Evolutionary conservation across 805 yeast genomes (phyloP).

Genomic region (Candida tibetensis): DNA sequence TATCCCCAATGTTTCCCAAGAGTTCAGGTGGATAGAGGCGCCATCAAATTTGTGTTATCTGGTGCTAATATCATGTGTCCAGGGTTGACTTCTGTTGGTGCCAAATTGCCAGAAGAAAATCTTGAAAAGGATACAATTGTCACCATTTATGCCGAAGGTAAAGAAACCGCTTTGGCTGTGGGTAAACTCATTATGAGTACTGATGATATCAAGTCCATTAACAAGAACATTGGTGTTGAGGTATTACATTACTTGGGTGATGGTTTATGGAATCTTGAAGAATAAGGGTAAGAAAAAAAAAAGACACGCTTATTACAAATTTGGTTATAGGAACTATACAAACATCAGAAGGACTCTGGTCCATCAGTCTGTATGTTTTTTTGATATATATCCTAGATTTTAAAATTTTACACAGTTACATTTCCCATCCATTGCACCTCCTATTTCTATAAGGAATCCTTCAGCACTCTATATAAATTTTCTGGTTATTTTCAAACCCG

Average conservation of each 20-base stretch:
- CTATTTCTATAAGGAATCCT: too few species aligned
- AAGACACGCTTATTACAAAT: not conserved
- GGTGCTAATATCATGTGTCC: conserved; percentile 98
- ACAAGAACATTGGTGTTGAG: conserved; percentile 90
- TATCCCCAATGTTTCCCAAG: conserved; percentile 81
- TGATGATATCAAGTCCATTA: conserved; percentile 76
- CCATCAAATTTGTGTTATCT: conserved; percentile 89
- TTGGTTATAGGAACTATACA: too few species aligned
- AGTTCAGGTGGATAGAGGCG: conserved; percentile 93
- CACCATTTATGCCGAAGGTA: conserved; percentile 86
- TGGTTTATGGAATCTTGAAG: conserved; percentile 71
- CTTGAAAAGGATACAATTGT: conserved; percentile 69
- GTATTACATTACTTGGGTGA: conserved; percentile 82
- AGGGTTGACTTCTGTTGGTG: conserved; percentile 85
- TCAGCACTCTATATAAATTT: conserved; percentile 17
- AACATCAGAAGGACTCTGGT: too few species aligned
- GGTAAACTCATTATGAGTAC: conserved; percentile 88
- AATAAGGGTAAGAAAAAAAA: conserved; percentile 27
- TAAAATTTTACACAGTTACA: too few species aligned
- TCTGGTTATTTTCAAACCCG: conserved; percentile 21
- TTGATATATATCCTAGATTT: too few species aligned
- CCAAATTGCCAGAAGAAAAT: conserved; percentile 72
- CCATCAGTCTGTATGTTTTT: too few species aligned
- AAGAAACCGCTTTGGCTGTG: conserved; percentile 84
- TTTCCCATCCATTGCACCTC: too few species aligned